Evolutionary conservation across 2,329 filamentous ascomycete species (phyloP).

Genomic region (Ophiostoma piceae): DNA sequence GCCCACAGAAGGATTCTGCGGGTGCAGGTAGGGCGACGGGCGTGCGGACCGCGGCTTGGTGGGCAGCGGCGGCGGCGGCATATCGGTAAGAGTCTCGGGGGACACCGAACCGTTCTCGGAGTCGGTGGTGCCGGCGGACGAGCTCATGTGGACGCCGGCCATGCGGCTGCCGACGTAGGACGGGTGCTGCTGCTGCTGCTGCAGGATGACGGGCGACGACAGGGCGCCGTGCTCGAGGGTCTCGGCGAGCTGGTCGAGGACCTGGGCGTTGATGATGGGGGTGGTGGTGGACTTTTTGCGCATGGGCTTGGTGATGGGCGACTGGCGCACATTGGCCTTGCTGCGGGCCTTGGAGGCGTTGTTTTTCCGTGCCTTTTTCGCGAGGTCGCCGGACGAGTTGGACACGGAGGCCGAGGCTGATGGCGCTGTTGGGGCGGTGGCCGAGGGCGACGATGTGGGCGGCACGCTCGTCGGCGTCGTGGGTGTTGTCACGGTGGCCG

Average conservation of each 20-base stretch:
- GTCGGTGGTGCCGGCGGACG: constrained; percentile 45
- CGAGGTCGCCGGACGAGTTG: constrained; percentile 34
- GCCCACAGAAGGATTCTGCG: constrained; percentile 41
- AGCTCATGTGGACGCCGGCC: constrained; percentile 28
- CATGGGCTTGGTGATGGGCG: constrained; percentile 65
- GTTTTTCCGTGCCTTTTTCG: constrained; percentile 51
- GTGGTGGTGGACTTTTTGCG: constrained; percentile 50
- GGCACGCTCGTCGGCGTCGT: background rate
- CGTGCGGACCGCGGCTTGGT: constrained; percentile 54
- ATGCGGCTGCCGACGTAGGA: constrained; percentile 6
- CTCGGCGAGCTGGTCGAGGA: constrained; percentile 48
- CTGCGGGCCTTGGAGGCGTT: constrained; percentile 47
- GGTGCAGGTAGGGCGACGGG: constrained; percentile 62
- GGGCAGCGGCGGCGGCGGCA: constrained; percentile 64
- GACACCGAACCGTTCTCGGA: constrained; percentile 62
- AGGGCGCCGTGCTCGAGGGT: constrained; percentile 37
- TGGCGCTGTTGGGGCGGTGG: background rate
- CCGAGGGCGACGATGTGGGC: background rate
- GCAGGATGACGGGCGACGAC: constrained; percentile 28
- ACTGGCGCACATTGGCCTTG: constrained; percentile 58
- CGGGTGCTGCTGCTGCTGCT: constrained; percentile 35
- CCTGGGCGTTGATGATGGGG: constrained; percentile 52
- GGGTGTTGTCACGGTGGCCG: constrained; percentile 20
- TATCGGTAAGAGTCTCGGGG: constrained; percentile 58
- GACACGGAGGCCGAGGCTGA: background rate